Evolutionary conservation across 164 flowering plant species (phyloP).

Genomic region (Annona squamosa): DNA sequence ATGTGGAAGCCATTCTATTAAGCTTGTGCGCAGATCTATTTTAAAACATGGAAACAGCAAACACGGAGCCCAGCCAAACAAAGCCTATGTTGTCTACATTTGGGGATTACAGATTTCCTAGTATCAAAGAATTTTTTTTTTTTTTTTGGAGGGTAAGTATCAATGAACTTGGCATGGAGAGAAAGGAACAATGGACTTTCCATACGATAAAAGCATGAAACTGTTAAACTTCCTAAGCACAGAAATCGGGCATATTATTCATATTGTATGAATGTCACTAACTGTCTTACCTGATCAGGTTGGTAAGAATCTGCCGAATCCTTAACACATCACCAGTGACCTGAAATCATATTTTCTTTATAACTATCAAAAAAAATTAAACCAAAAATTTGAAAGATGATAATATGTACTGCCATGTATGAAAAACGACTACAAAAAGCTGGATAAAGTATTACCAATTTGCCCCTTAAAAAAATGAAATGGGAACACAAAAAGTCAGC

Average conservation of each 20-base stretch:
- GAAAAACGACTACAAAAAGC: no score
- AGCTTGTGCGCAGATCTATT: no score
- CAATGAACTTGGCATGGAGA: neutral
- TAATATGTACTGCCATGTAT: neutral
- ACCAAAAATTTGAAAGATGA: neutral
- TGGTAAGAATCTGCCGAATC: slow-evolving; percentile 95
- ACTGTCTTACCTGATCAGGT: slow-evolving; percentile 72
- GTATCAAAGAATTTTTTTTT: no score
- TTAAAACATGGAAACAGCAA: no score
- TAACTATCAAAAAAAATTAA: neutral
- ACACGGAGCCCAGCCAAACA: no score
- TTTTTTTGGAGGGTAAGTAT: no score
- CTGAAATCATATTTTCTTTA: slow-evolving; percentile 26
- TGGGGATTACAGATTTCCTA: no score
- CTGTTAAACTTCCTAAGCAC: neutral
- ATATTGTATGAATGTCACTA: neutral
- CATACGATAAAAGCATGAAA: neutral
- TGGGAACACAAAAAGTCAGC: no score
- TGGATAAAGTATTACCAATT: no score
- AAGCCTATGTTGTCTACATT: no score
- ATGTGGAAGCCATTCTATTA: no score
- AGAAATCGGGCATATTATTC: neutral
- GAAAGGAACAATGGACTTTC: neutral
- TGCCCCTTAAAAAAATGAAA: no score
- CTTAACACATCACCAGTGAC: slow-evolving; percentile 93